Evolutionary conservation across 352 stramenopile species (phyloP).

Genomic region (Globisporangium cederbergense): DNA sequence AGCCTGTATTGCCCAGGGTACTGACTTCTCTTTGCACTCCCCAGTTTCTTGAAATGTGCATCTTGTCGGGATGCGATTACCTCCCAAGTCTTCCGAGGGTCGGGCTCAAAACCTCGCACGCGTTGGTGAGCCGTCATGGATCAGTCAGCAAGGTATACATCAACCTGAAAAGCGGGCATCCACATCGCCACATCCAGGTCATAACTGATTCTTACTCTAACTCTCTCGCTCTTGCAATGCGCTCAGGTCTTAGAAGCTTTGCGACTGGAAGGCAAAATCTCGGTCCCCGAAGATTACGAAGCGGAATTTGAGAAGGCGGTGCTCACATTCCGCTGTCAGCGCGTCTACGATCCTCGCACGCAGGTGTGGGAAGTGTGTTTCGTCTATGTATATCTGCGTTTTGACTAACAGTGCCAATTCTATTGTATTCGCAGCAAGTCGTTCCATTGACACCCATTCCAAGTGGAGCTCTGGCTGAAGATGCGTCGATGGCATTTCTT

Average conservation of each 20-base stretch:
- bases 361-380: slow-evolving; percentile 28
- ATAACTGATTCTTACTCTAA: no score
- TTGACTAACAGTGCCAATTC: no score
- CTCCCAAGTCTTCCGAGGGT: slow-evolving; percentile 75
- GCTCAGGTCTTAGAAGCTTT: slow-evolving; percentile 52
- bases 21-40: background rate
- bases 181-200: no score
- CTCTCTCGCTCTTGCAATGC: no score
- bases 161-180: no score
- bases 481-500: slow-evolving; percentile 56
- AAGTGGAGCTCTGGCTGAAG: slow-evolving; percentile 18
- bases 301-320: slow-evolving; percentile 52
- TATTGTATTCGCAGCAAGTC: slow-evolving; percentile 35
- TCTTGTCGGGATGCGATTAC: slow-evolving; percentile 91
- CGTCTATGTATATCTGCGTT: no score
- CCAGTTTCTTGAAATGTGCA: slow-evolving; percentile 89
- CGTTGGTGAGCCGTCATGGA: slow-evolving; percentile 67
- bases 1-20: background rate
- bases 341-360: slow-evolving; percentile 55
- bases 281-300: slow-evolving; percentile 54
- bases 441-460: slow-evolving; percentile 64
- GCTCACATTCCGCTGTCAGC: slow-evolving; percentile 70
- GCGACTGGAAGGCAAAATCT: slow-evolving; percentile 62
- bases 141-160: slow-evolving; percentile 48
- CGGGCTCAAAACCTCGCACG: slow-evolving; percentile 80